Base-by-base conservation (phyloP, 1,284 basidiomycete genomes). In the Malassezia brasiliensis region DNA sequence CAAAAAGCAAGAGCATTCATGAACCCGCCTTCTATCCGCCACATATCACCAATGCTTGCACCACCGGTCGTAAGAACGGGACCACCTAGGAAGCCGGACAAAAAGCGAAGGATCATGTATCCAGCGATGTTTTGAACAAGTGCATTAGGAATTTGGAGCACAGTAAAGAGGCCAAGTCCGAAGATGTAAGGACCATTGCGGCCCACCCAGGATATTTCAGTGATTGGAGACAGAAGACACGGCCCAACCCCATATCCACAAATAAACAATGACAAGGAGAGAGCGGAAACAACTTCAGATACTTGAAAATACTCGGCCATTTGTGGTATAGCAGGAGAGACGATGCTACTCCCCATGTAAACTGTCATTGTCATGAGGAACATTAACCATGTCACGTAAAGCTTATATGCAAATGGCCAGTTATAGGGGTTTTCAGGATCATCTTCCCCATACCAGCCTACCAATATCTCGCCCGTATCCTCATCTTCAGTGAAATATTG, bases 291-390 rank as follows among this genome's bases (percentile, higher is more conserved):
- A 9, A 60, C 53, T 8, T 32, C 30, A 5, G 52, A 50, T 32
- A 63, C 49, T 22, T 47, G 12, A 31, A 64, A 68, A 12, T 56
- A 53, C 11, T 25, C 10, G 78, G 19, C 75, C 69, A 57, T 80
- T 58, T 14, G 78, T 25, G 81, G 67, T 30, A 83, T 72, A 0
- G 80, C 79, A 1, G 82, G 82, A 4, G 45, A 47, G 9, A 48
- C 35, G 15, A 48, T 48, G 19, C 47, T 48, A 28, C 47, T 48
- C 20, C 47, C 47, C 47, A 48, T 48, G 15, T 48, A 84, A 3
- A 80, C 77, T 61, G 82, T 81, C 36, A 81, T 74, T 5, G 74
- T 69, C 40, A 76, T 62, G 12, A 74, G 52, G 36, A 63, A 66
- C 39, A 77, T 61, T 12, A 70, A 50, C 20, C 42, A 48, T 8